Evolutionary conservation across 164 flowering plant species (phyloP), one percentile per base, ranked within the genome.

Genomic region (Macadamia tetraphylla): DNA sequence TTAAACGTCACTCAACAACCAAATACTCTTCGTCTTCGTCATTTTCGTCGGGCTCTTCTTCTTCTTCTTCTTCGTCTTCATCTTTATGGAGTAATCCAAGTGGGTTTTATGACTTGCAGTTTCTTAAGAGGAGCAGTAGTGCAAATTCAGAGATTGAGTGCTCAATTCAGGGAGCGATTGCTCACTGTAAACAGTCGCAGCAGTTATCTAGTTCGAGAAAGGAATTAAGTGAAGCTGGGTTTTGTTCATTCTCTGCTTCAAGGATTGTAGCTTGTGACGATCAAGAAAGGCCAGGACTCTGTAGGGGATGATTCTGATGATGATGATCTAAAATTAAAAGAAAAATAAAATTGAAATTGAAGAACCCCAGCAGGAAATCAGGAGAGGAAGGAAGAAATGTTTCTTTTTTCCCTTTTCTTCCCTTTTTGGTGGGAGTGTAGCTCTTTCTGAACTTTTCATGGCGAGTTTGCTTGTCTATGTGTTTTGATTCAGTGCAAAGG

Each of bases 81-180:
- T 73, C 82, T 13, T 64, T 69, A 49, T 80, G 86, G 9, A 73
- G 73, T 43, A 68, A 67, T 58, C 78, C 84, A 18, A 79, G 74
- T 63, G 83, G 85, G 43, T 72, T 68, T 61, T 62, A 64, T 30
- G 84, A 78, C 55, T 29, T 67, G 56, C 80, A 75, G 65, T 68
- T 79, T 52, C 75, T 86, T 35, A 88, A 80, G 77, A 85, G 88
- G 75, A 83, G 92, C 67, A 80, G 80, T 72, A 88, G 89, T 66
- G 72, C 70, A 13, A 74, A 70, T 52, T 77, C 82, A 49, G 80
- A 80, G 58, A 67, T 74, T 44, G 82, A 80, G 72, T 63, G 69
- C 58, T 72, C 82, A 70, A 77, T 79, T 44, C 78, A 79, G 29
- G 74, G 82, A 30, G 82, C 82, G 58, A 79, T 79, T 72, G 80